phyloP scores from a whole-genome alignment of 192 early-diverging fungal species.

The Coemansia sp. region DNA sequence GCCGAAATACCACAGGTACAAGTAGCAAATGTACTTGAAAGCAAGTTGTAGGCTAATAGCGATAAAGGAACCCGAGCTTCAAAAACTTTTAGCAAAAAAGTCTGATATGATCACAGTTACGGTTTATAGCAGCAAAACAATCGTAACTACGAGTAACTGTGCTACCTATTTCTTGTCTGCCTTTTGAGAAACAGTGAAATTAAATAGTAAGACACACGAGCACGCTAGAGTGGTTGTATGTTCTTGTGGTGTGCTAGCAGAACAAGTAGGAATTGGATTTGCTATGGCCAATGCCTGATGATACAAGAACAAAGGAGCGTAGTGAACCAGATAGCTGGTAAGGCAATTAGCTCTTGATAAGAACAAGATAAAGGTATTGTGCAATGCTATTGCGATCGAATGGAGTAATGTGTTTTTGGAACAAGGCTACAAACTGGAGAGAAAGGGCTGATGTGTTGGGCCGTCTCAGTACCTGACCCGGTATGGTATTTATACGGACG shows the following conservation, averaged over 20 bases:
- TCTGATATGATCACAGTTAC: background rate
- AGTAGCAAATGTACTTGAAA: background rate
- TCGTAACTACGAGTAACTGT: background rate
- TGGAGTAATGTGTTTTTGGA: background rate
- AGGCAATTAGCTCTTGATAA: background rate
- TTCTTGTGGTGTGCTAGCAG: background rate
- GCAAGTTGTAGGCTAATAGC: background rate
- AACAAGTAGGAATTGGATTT: background rate
- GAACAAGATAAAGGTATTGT: slow-evolving; percentile 1
- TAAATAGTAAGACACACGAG: background rate
- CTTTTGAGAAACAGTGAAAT: background rate
- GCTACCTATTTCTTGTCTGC: background rate
- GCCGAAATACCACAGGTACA: background rate
- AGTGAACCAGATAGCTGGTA: slow-evolving; percentile 3
- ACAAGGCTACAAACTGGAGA: slow-evolving; percentile 1
- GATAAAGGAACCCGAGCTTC: background rate
- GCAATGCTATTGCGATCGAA: background rate
- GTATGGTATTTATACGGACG: background rate
- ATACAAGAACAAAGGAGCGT: background rate
- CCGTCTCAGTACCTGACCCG: background rate
- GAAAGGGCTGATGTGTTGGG: background rate
- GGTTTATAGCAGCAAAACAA: background rate
- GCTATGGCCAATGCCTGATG: background rate
- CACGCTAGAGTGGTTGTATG: background rate
- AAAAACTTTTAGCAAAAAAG: background rate